Base-by-base conservation (phyloP, 2,329 filamentous ascomycete species). In the Talaromyces rugulosus region DNA sequence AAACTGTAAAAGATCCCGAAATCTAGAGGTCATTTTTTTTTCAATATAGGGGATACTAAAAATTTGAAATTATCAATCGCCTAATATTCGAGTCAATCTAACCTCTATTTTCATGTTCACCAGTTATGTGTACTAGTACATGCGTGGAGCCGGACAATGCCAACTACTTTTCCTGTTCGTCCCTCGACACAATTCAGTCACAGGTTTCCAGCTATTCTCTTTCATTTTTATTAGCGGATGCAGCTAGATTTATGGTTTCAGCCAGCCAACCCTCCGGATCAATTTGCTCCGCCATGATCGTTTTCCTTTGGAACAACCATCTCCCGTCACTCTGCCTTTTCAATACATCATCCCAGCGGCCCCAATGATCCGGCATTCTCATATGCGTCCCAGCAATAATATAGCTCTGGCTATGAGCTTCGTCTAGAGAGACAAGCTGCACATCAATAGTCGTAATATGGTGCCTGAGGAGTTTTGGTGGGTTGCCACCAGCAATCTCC, bases 291-390 rank as follows among this genome's bases (percentile, higher is more conserved):
- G 30, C 27, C 2, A n/a, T 31, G 16, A 53, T 18, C 18, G 12
- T 53, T 31, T 53, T 53, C 28, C 11, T 28, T 16, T 31, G 12
- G 16, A 53, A 30, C 27, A 31, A 16, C 50, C 50, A 53, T 53
- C 27, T 53, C 50, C 50, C 28, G 14, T 53, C 50, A 53, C 16
- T 31, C 23, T 28, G 50, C n/a, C 50, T 52, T 28, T 11, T 52
- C 27, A 59, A 14, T 1, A 52, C 44, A 58, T 51, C 56, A 30
- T 53, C 57, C 40, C 47, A 53, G 16, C 23, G 50, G 9, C 50
- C 58, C 58, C 23, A 44, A 40, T 59, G 58, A 44, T 42, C 58
- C 18, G 58, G 47, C 33, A 59, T 30, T 31, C 31, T 54, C n/a
- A 59, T 23, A 59, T 42, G 58, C n/a, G 58, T 53, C 4, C 58